Percentiles rank a stretch among this genome's conserved stretches.
Evolutionary conservation across 176 grass and related monocot species (phyloP).

Genomic region (Zoysia pacifica): DNA sequence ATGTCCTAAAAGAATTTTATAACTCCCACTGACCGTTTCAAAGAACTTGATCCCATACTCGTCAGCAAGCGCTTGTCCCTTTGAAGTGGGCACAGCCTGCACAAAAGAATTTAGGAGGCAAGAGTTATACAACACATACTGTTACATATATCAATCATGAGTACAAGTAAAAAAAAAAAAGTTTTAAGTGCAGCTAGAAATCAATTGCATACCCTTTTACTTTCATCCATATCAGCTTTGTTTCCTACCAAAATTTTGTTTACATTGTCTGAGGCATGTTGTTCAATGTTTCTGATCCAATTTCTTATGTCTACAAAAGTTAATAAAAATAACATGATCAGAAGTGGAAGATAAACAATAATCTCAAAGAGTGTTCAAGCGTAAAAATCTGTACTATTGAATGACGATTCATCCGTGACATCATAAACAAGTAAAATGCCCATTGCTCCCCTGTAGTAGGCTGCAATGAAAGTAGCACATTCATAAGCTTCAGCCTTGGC

Average conservation of each 20-base stretch:
- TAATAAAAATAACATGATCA: conserved; percentile 19
- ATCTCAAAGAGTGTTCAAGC: conserved; percentile 6
- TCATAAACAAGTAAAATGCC: conserved; percentile 82
- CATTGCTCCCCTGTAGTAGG: conserved; percentile 76
- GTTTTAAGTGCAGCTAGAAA: background rate
- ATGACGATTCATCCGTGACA: conserved; percentile 68
- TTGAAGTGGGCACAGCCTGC: conserved; percentile 73
- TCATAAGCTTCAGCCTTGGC: conserved; percentile 12
- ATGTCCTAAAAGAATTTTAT: conserved; percentile 5
- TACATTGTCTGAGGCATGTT: conserved; percentile 59
- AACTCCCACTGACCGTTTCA: conserved; percentile 62
- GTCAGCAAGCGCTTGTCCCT: conserved; percentile 77
- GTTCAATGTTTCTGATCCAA: conserved; percentile 78
- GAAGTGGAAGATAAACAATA: background rate
- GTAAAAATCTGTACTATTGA: conserved; percentile 54
- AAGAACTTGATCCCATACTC: conserved; percentile 87
- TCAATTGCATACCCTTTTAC: conserved; percentile 34
- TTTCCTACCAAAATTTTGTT: conserved; percentile 64
- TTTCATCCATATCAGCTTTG: conserved; percentile 67
- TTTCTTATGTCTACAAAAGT: conserved; percentile 64
- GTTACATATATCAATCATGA: background rate
- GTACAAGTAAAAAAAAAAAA: background rate
- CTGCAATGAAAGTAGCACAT: conserved; percentile 48
- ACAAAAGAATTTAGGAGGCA: conserved; percentile 12
- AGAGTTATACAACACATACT: background rate